These are phyloP conservation scores for Puccinia horiana DNA, from an alignment of 1,284 basidiomycete genomes.

Conservation along the genomic window DNA sequence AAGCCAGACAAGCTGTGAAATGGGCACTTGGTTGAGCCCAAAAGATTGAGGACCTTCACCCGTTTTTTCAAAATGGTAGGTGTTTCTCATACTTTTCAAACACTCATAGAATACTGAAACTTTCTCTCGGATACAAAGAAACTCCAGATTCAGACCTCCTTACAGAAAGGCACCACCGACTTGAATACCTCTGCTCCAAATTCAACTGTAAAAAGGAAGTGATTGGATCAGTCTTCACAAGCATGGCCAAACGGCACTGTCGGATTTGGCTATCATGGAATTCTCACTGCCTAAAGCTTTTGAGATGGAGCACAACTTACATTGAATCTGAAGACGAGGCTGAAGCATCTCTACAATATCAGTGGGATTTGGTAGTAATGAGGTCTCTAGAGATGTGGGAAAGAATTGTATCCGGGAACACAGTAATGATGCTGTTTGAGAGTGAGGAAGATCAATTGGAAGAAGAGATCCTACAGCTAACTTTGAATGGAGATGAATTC, in stretches of 20 bases:
- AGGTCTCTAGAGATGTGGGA: background rate
- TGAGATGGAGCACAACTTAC: background rate
- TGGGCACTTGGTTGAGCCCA: background rate
- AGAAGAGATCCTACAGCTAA: background rate
- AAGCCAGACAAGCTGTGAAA: background rate
- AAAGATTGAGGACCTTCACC: background rate
- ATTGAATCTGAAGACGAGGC: background rate
- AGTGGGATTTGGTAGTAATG: background rate
- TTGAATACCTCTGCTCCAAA: background rate
- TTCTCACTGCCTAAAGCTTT: background rate
- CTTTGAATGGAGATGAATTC: too few species aligned
- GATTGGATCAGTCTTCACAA: background rate
- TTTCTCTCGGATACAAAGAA: slow-evolving; percentile 8
- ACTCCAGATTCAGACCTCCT: background rate
- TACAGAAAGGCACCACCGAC: background rate
- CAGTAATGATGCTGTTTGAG: background rate
- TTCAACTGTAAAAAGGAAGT: background rate
- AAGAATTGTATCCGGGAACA: background rate
- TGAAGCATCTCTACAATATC: background rate
- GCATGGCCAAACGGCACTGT: background rate
- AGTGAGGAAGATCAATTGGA: background rate
- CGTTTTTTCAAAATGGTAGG: background rate
- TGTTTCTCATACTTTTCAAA: background rate
- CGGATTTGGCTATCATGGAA: slow-evolving; percentile 2
- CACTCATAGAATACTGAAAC: background rate